Evolutionary conservation across 2,329 filamentous ascomycete genomes (phyloP).

Genomic region (Myriangium duriaei): DNA sequence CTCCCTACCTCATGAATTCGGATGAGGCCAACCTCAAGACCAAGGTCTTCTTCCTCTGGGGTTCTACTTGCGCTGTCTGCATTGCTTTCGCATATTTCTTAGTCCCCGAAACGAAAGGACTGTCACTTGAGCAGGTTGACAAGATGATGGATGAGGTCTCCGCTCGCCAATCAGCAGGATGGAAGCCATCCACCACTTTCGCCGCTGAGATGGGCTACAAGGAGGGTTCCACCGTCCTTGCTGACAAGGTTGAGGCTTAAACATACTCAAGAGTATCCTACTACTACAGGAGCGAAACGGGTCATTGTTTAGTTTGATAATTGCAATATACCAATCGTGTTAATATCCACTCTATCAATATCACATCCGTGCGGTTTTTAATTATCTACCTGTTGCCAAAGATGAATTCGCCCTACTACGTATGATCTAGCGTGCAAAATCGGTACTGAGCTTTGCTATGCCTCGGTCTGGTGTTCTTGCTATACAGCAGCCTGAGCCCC

Average conservation of each 20-base stretch:
- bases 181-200: conserved; percentile 22
- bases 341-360: not conserved
- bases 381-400: too few species aligned
- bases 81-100: conserved; percentile 26
- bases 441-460: too few species aligned
- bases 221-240: conserved; percentile 10
- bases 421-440: too few species aligned
- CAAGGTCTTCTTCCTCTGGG: conserved; percentile 38
- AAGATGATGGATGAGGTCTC: conserved; percentile 35
- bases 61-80: conserved; percentile 22
- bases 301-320: conserved; percentile 1
- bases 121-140: conserved; percentile 28
- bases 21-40: conserved; percentile 41
- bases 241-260: conserved; percentile 11
- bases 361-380: not conserved
- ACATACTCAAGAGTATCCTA: conserved; percentile 1
- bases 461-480: too few species aligned
- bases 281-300: not conserved
- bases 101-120: conserved; percentile 28
- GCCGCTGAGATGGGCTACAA: conserved; percentile 16
- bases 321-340: conserved; percentile 1
- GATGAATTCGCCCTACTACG: too few species aligned
- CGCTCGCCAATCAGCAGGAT: conserved; percentile 26
- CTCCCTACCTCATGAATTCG: conserved; percentile 55
- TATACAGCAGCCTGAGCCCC: too few species aligned